A percentile compares a stretch with the other conserved stretches of the same genome.
These are phyloP conservation scores for Epichloe aotearoae DNA, from an alignment of 2,329 filamentous ascomycete species.

Conservation along the genomic window DNA sequence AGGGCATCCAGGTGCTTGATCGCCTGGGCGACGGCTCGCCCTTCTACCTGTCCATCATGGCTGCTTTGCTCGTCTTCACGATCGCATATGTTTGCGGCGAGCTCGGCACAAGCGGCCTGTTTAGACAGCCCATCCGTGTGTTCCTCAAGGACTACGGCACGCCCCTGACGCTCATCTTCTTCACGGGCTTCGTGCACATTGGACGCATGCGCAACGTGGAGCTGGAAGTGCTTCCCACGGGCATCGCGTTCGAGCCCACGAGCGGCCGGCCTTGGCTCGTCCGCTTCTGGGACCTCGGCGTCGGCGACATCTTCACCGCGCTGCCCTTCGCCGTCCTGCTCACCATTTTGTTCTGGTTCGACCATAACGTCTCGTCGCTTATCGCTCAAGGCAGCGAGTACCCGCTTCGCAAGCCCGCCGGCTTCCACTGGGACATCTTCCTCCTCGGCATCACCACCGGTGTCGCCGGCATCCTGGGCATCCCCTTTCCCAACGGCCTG, in stretches of 20 bases:
- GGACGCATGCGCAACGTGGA: constrained; percentile 64
- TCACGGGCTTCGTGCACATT: constrained; percentile 78
- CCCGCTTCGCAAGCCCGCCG: constrained; percentile 65
- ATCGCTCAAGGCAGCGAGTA: constrained; percentile 77
- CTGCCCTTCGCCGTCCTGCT: constrained; percentile 77
- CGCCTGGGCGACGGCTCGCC: constrained; percentile 54
- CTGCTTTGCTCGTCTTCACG: constrained; percentile 65
- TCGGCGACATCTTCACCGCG: constrained; percentile 65
- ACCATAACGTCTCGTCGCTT: constrained; percentile 76
- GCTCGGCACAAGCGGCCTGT: constrained; percentile 57
- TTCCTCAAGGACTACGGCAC: constrained; percentile 88
- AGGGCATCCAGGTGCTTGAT: constrained; percentile 74
- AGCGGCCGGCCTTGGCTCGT: constrained; percentile 62
- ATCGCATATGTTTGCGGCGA: constrained; percentile 62
- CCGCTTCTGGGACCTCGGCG: constrained; percentile 64
- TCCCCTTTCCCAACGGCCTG: constrained; percentile 67
- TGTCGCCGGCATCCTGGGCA: constrained; percentile 59
- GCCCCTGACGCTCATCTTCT: constrained; percentile 71
- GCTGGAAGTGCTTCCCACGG: constrained; percentile 61
- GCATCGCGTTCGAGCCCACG: constrained; percentile 68
- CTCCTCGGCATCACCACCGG: constrained; percentile 68
- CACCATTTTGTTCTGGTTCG: constrained; percentile 80
- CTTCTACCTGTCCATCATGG: constrained; percentile 67
- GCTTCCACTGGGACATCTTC: constrained; percentile 79
- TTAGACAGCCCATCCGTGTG: constrained; percentile 61